Conservation (phyloP, 2,329 filamentous ascomycete genomes). For the Thyridium curvatum region DNA sequence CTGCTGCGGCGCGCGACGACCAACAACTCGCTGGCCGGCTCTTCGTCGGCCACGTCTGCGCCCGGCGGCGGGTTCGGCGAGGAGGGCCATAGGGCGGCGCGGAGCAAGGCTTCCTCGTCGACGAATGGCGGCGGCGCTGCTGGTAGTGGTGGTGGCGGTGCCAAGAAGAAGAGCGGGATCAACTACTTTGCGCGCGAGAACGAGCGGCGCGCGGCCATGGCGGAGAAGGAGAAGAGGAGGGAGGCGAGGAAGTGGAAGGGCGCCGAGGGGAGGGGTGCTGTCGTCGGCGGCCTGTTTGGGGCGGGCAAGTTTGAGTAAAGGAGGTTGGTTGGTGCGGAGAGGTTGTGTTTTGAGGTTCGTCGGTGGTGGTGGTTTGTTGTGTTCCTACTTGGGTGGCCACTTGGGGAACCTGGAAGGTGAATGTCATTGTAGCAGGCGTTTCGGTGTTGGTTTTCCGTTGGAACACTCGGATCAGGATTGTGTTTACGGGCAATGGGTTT, state of each 20-base stretch:
- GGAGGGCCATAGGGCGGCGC: slow-evolving; percentile 4
- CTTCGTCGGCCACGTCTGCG: slow-evolving; percentile 21
- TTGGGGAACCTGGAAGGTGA: too few species aligned
- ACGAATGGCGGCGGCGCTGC: too few species aligned
- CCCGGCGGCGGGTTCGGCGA: slow-evolving; percentile 18
- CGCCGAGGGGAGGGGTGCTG: slow-evolving; percentile 48
- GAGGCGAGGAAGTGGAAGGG: slow-evolving; percentile 53
- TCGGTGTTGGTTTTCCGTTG: too few species aligned
- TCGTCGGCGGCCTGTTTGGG: slow-evolving; percentile 53
- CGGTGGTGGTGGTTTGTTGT: too few species aligned
- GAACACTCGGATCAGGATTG: too few species aligned
- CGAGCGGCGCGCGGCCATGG: slow-evolving; percentile 47
- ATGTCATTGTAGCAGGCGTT: too few species aligned
- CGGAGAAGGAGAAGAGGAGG: slow-evolving; percentile 51
- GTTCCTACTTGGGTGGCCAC: too few species aligned
- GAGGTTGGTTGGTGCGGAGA: too few species aligned
- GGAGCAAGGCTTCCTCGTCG: slow-evolving; percentile 7
- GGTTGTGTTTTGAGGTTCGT: too few species aligned
- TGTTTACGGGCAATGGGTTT: too few species aligned
- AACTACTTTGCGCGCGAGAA: slow-evolving; percentile 55
- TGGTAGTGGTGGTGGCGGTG: slow-evolving; percentile 33
- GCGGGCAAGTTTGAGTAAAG: slow-evolving; percentile 45
- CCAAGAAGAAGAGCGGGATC: slow-evolving; percentile 52
- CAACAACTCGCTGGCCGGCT: slow-evolving; percentile 33
- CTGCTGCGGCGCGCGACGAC: slow-evolving; percentile 70